Conservation (phyloP, 371 early-diverging fungal genomes). For the Dinochytrium kinnereticum region DNA sequence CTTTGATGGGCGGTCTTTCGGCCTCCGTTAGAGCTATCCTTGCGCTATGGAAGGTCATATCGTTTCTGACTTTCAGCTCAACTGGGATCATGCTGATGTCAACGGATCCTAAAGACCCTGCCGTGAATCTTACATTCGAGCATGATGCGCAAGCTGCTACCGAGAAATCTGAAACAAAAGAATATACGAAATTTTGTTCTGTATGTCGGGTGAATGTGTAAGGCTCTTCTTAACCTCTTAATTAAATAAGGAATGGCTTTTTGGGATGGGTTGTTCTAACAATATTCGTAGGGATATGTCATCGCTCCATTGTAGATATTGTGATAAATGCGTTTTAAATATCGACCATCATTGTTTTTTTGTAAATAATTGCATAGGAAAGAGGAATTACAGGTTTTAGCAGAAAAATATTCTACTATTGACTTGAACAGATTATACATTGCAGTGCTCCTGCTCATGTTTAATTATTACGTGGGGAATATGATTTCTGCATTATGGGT, state of each 20-base stretch:
- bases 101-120: conserved; percentile 21
- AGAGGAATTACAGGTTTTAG: conserved; percentile 49
- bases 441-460: conserved; percentile 15
- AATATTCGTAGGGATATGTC: conserved; percentile 2
- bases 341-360: conserved; percentile 59
- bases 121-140: not conserved
- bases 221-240: not conserved
- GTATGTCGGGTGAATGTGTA: conserved; percentile 31
- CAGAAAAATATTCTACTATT: no score
- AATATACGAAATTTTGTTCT: conserved; percentile 8
- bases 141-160: not conserved
- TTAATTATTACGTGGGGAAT: not conserved
- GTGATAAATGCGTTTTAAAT: conserved; percentile 52
- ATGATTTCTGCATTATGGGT: not conserved
- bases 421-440: conserved; percentile 14
- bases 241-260: not conserved
- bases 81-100: conserved; percentile 5
- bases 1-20: no score
- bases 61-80: not conserved
- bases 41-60: conserved; percentile 9
- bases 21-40: no score
- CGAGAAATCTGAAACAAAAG: not conserved
- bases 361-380: conserved; percentile 55
- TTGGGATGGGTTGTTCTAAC: not conserved
- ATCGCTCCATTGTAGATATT: conserved; percentile 47